Base-by-base conservation (phyloP, 495 filamentous ascomycete species). In the Xylaria curta region DNA sequence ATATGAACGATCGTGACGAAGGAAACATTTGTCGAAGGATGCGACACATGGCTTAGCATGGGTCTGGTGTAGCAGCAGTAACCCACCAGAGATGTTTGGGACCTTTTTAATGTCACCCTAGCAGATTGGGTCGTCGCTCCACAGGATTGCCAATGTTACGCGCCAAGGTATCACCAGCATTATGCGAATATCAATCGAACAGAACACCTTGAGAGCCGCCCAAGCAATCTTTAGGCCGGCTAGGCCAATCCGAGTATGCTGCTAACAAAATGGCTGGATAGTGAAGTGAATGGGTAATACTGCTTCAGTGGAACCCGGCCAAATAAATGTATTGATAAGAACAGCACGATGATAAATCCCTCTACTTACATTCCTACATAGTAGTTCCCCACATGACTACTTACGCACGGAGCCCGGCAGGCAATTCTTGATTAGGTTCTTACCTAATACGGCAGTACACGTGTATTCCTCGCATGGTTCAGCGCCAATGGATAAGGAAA, bases 51-150 rank as follows among this genome's bases (percentile, higher is more conserved):
- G 68, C 68, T 70, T 24, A n/a, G 36, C 56, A 51, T 54, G 40
- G 68, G 68, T 63, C 68, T 54, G 21, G 42, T 31, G 51, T 67
- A 12, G 67, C 58, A 62, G 60, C 44, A 38, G 68, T 36, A 56
- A 70, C 68, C 59, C 59, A 38, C n/a, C 17, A 33, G 28, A 26
- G 28, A 70, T 70, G 68, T 56, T 19, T 70, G 58, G 68, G 68
- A 70, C 68, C 68, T 70, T 70, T 70, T 70, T 15, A 54, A 70
- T 70, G 68, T 46, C 47, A 70, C 68, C 68, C 42, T 70, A 4
- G 47, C 58, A 64, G 10, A 13, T 26, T 62, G 58, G 58, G 42
- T 9, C 19, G 5, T 44, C 44, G 66, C 15, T 36, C 38, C 31
- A 6, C 26, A 36, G 46, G 42, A 51, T 47, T 24, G 61, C 28